Evolutionary conservation across 2,329 filamentous ascomycete species (phyloP).

Genomic region (Ophiostoma himal-ulmi): DNA sequence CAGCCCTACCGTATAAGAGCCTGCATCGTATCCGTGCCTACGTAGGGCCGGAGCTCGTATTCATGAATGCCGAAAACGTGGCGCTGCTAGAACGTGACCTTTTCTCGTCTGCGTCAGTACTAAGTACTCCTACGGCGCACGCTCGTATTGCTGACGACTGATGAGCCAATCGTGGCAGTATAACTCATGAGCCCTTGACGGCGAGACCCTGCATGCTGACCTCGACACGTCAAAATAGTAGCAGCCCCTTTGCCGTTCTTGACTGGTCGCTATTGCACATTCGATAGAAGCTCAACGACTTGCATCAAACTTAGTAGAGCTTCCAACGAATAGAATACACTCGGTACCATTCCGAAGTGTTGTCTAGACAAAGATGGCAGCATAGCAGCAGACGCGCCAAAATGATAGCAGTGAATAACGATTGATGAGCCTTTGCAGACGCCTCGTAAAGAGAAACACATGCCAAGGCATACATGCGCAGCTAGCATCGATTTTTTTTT

Average conservation of each 20-base stretch:
- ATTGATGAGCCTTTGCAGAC: not conserved
- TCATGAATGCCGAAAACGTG: not conserved
- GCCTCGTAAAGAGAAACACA: not conserved
- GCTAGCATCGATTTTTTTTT: not conserved
- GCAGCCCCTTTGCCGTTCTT: no score
- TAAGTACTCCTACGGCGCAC: not conserved
- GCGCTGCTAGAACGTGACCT: no score
- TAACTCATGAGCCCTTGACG: not conserved
- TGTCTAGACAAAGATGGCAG: no score
- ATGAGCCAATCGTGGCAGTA: not conserved
- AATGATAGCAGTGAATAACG: no score
- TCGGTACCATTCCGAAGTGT: not conserved
- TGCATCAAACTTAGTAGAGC: no score
- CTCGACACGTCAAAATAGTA: not conserved
- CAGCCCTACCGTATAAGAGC: not conserved
- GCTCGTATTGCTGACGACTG: not conserved
- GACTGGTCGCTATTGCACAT: not conserved
- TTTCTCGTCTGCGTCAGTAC: no score
- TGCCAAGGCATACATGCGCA: no score
- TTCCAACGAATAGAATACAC: not conserved
- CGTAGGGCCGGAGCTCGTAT: not conserved
- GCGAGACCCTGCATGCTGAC: not conserved
- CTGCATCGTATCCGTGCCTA: not conserved
- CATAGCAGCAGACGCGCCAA: no score
- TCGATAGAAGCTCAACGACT: not conserved